Evolutionary conservation across 306 rosid genomes (phyloP).

Genomic region (Hylodesmum podocarpum): DNA sequence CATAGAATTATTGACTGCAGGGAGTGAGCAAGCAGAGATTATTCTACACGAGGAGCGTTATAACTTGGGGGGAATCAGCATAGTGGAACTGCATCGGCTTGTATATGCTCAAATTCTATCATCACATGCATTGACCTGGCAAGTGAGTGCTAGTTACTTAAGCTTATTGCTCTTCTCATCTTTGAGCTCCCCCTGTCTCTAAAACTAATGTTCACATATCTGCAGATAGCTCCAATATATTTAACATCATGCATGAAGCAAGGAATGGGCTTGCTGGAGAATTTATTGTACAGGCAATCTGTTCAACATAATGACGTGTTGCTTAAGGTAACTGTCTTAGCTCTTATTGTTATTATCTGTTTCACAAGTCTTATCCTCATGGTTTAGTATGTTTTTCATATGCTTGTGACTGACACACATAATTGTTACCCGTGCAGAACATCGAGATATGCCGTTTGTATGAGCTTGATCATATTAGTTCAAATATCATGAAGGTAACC

Average conservation of each 20-base stretch:
- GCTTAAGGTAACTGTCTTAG: slow-evolving; percentile 66
- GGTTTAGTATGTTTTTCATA: slow-evolving; percentile 21
- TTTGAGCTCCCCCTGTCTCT: no score
- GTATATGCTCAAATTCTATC: slow-evolving; percentile 91
- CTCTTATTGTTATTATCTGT: slow-evolving; percentile 17
- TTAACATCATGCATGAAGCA: slow-evolving; percentile 91
- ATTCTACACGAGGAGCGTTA: slow-evolving; percentile 71
- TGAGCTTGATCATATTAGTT: slow-evolving; percentile 66
- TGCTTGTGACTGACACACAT: slow-evolving; percentile 32
- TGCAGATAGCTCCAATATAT: slow-evolving; percentile 96
- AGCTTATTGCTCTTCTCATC: no score
- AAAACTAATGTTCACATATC: slow-evolving; percentile 34
- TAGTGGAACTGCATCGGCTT: slow-evolving; percentile 84
- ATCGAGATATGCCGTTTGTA: slow-evolving; percentile 90
- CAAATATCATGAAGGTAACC: slow-evolving; percentile 82
- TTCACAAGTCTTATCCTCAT: not conserved
- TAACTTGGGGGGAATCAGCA: slow-evolving; percentile 87
- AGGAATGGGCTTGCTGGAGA: slow-evolving; percentile 87
- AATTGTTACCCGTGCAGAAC: slow-evolving; percentile 52
- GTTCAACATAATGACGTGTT: slow-evolving; percentile 63
- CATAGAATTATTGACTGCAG: slow-evolving; percentile 79
- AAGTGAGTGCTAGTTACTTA: slow-evolving; percentile 60
- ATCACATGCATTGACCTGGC: slow-evolving; percentile 89
- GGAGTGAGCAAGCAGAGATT: slow-evolving; percentile 83
- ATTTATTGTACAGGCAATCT: slow-evolving; percentile 70